A percentile compares a stretch with the other conserved stretches of the same genome.
Conservation (phyloP, 1,284 basidiomycete species). For the Boletus semigastroideus region DNA sequence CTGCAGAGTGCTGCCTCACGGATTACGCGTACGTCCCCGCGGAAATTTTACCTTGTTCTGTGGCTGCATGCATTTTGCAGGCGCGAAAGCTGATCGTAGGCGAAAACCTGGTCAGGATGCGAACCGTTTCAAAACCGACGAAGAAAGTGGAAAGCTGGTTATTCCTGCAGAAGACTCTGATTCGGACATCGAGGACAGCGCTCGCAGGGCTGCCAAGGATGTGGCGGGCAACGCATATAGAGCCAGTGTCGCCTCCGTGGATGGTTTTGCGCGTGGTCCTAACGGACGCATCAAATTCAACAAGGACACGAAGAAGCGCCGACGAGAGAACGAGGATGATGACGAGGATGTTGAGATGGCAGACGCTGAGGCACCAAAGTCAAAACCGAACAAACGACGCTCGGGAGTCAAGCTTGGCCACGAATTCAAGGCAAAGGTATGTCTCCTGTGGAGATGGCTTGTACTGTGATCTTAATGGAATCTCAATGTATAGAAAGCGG, state of each 20-base stretch:
- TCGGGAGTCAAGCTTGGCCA: constrained; percentile 67
- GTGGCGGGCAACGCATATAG: constrained; percentile 82
- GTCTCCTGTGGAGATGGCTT: constrained; percentile 10
- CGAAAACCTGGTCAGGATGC: constrained; percentile 88
- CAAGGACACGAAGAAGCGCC: constrained; percentile 91
- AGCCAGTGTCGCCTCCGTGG: constrained; percentile 78
- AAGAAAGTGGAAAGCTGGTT: constrained; percentile 85
- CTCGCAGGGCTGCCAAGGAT: constrained; percentile 43
- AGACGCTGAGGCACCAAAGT: constrained; percentile 42
- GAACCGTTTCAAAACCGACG: constrained; percentile 84
- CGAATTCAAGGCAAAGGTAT: constrained; percentile 87
- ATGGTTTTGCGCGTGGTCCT: constrained; percentile 85
- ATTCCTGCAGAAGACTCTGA: constrained; percentile 67
- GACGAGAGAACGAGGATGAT: constrained; percentile 61
- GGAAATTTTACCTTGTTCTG: neutral
- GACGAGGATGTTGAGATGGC: constrained; percentile 70
- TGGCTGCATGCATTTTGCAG: constrained; percentile 37
- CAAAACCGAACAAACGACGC: constrained; percentile 61
- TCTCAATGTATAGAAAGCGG: constrained; percentile 66
- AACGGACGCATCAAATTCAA: constrained; percentile 92
- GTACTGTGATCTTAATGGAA: neutral
- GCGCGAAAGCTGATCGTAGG: constrained; percentile 49
- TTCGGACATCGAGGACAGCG: constrained; percentile 38
- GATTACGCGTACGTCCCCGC: constrained; percentile 65
- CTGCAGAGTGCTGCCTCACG: constrained; percentile 80